Evolutionary conservation across 257 asterid species (phyloP).

Genomic region (Pogostemon cablin): DNA sequence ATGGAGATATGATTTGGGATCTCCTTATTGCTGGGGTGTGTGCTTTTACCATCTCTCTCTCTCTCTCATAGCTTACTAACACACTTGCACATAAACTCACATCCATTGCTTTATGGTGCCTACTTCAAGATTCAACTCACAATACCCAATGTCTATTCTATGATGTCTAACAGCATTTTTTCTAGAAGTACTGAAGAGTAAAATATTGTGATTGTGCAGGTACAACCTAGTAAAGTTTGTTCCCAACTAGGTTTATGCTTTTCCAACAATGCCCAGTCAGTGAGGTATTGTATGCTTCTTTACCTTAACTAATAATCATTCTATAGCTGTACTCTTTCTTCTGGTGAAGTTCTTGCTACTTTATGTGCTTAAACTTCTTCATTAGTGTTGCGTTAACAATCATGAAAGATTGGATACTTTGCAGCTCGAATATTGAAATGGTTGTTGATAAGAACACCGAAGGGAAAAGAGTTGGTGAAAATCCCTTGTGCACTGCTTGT

Average conservation of each 20-base stretch:
- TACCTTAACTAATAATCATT: constrained; percentile 4
- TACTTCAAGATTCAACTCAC: background rate
- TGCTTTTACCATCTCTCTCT: background rate
- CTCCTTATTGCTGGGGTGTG: constrained; percentile 74
- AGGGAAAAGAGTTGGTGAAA: constrained; percentile 46
- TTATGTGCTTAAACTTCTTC: background rate
- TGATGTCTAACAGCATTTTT: too few relatives aligned
- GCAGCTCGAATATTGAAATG: constrained; percentile 81
- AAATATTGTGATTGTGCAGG: constrained; percentile 49
- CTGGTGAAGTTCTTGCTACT: background rate
- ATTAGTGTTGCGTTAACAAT: background rate
- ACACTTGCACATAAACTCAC: background rate
- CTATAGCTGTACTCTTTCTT: background rate
- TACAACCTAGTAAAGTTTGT: constrained; percentile 72
- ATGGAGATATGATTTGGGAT: constrained; percentile 90
- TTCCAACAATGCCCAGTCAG: constrained; percentile 50
- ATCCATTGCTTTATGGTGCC: background rate
- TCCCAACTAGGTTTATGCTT: constrained; percentile 68
- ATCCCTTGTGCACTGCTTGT: constrained; percentile 74
- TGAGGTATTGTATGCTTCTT: constrained; percentile 43
- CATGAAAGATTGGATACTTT: constrained; percentile 13
- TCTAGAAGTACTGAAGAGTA: background rate
- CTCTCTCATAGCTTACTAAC: constrained; percentile 5
- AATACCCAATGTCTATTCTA: too few relatives aligned
- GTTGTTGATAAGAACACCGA: constrained; percentile 52